phyloP scores from a whole-genome alignment of 2,329 filamentous ascomycete species.

The Aspergillus costaricaensis region DNA sequence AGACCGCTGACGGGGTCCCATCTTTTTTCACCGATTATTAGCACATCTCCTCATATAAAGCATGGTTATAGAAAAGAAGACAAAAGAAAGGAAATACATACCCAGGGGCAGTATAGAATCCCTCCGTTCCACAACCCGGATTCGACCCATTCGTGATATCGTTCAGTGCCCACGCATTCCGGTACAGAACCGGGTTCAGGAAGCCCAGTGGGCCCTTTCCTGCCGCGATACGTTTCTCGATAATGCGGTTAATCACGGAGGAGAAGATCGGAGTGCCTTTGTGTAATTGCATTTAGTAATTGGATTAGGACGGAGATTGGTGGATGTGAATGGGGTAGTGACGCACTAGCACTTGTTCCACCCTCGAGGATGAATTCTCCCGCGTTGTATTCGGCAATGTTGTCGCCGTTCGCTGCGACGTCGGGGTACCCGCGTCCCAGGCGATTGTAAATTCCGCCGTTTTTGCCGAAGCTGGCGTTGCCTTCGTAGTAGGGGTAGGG shows the following conservation, averaged over 20 bases:
- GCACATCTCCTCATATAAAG: not conserved
- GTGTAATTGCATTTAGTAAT: not conserved
- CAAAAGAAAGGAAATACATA: not conserved
- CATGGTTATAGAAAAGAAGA: too few species aligned
- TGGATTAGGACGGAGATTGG: not conserved
- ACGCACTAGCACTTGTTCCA: slow-evolving; percentile 10
- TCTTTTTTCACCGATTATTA: not conserved
- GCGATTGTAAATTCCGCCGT: slow-evolving; percentile 9
- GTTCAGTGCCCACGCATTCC: slow-evolving; percentile 4
- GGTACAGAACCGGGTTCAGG: slow-evolving; percentile 10
- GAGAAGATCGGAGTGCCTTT: slow-evolving; percentile 11
- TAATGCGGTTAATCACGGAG: slow-evolving; percentile 12
- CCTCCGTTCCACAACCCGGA: slow-evolving; percentile 8
- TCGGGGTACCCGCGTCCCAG: slow-evolving; percentile 10
- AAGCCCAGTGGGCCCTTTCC: slow-evolving; percentile 10
- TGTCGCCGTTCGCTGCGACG: slow-evolving; percentile 11
- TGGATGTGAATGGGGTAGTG: too few species aligned
- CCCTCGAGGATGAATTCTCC: not conserved
- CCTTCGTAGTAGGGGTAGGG: slow-evolving; percentile 12
- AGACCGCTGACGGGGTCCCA: slow-evolving; percentile 10
- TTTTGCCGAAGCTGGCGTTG: slow-evolving; percentile 6
- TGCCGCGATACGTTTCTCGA: slow-evolving; percentile 8
- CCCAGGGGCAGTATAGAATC: slow-evolving; percentile 10
- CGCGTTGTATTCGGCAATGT: slow-evolving; percentile 2
- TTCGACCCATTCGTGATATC: slow-evolving; percentile 12